Evolutionary conservation across 1,139 yeast genomes (phyloP).

Genomic region (Hansenula anomala): DNA sequence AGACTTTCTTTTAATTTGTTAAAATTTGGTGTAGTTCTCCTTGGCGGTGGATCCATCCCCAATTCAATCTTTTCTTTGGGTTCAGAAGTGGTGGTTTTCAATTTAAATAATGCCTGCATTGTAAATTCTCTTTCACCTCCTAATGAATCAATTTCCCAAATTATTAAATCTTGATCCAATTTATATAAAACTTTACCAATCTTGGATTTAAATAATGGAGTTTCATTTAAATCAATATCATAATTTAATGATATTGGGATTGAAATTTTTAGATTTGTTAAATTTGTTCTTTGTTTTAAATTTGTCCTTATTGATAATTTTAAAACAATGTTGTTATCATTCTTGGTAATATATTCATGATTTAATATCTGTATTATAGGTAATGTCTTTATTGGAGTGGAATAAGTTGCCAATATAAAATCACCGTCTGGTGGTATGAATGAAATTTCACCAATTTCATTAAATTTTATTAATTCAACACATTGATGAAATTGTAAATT

Average conservation of each 20-base stretch:
- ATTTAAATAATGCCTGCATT: conserved; percentile 60
- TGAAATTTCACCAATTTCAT: conserved; percentile 47
- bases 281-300: conserved; percentile 59
- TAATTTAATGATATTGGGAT: conserved; percentile 47
- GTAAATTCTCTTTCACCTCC: conserved; percentile 51
- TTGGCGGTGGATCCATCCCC: conserved; percentile 39
- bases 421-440: conserved; percentile 82
- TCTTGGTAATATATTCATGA: conserved; percentile 30
- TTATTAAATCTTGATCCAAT: conserved; percentile 53
- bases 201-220: conserved; percentile 63
- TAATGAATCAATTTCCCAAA: conserved; percentile 57
- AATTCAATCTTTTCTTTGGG: conserved; percentile 44
- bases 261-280: conserved; percentile 51
- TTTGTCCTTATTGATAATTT: conserved; percentile 45
- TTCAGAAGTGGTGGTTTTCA: conserved; percentile 50
- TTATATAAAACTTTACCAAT: conserved; percentile 63
- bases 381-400: conserved; percentile 19
- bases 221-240: conserved; percentile 38
- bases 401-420: conserved; percentile 52
- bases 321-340: conserved; percentile 37
- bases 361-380: conserved; percentile 29
- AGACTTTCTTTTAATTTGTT: conserved; percentile 27
- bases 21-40: conserved; percentile 27
- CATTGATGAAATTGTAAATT: conserved; percentile 73
- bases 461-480: conserved; percentile 60